Percentiles rank a stretch among this genome's conserved stretches.
These are phyloP conservation scores for Botrytis deweyae DNA, from an alignment of 2,329 filamentous ascomycete genomes.

Conservation along the genomic window DNA sequence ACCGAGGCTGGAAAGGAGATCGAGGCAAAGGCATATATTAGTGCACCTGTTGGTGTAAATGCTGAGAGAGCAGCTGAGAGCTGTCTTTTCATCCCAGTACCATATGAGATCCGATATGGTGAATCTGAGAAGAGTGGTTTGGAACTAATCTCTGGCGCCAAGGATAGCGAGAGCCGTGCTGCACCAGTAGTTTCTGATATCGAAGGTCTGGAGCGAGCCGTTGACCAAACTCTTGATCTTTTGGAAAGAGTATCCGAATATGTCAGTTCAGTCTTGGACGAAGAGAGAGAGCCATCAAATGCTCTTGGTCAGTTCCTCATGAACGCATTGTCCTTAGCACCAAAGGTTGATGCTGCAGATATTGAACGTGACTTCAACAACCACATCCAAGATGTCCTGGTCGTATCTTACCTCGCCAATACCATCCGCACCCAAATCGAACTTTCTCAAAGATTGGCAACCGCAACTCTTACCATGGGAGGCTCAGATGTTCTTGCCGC, in stretches of 20 bases:
- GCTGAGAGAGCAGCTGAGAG: slow-evolving; percentile 93
- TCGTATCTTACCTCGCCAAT: slow-evolving; percentile 97
- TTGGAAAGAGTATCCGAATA: slow-evolving; percentile 90
- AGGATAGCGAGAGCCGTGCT: slow-evolving; percentile 72
- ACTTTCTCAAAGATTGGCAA: slow-evolving; percentile 90
- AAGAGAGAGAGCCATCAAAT: slow-evolving; percentile 85
- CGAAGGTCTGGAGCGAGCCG: slow-evolving; percentile 78
- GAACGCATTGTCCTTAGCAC: slow-evolving; percentile 87
- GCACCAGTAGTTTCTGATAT: slow-evolving; percentile 81
- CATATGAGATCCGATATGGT: slow-evolving; percentile 87
- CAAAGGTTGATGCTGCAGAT: slow-evolving; percentile 86
- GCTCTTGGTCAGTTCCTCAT: slow-evolving; percentile 93
- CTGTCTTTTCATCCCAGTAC: slow-evolving; percentile 96
- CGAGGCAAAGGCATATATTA: slow-evolving; percentile 91
- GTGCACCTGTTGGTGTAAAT: slow-evolving; percentile 89
- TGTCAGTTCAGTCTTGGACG: slow-evolving; percentile 90
- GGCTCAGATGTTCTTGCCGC: slow-evolving; percentile 45
- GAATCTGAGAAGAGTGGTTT: slow-evolving; percentile 75
- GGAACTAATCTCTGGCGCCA: slow-evolving; percentile 80
- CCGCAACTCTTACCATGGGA: slow-evolving; percentile 63
- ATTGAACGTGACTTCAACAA: slow-evolving; percentile 99
- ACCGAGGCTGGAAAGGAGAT: slow-evolving; percentile 87
- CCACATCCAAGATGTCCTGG: slow-evolving; percentile 97
- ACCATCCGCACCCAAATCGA: slow-evolving; percentile 99
- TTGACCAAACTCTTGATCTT: slow-evolving; percentile 85